Percentiles rank a stretch among this genome's conserved stretches.
phyloP scores from a whole-genome alignment of 208 protist species.

The Acanthamoeba healyi region DNA sequence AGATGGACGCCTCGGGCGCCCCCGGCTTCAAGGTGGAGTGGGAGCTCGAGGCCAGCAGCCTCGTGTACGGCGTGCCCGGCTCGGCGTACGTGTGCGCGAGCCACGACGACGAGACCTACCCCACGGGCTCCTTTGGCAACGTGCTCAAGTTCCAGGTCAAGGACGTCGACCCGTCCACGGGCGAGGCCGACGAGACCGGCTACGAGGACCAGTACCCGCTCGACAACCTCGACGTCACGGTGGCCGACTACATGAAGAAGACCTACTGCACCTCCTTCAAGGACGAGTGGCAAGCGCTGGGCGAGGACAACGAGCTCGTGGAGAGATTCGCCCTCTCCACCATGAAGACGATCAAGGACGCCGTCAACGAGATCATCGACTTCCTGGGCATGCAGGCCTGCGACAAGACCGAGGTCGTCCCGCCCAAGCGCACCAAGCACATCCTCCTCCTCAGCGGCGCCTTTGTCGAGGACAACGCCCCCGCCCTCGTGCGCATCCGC shows the following conservation, averaged over 20 bases:
- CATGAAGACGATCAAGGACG: constrained; percentile 78
- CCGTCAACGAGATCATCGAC: constrained; percentile 83
- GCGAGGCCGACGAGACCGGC: constrained; percentile 77
- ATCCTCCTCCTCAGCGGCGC: constrained; percentile 81
- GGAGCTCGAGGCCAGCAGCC: too few relatives aligned
- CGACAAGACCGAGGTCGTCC: constrained; percentile 79
- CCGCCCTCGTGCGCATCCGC: constrained; percentile 74
- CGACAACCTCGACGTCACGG: constrained; percentile 83
- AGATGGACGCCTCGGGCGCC: constrained; percentile 81
- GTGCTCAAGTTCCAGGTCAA: constrained; percentile 85
- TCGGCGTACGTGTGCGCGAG: constrained; percentile 78
- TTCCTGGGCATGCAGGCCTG: constrained; percentile 86
- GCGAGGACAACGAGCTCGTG: constrained; percentile 76
- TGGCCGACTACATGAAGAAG: constrained; percentile 85
- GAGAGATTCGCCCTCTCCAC: constrained; percentile 81
- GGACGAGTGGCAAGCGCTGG: constrained; percentile 79
- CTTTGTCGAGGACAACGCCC: constrained; percentile 74
- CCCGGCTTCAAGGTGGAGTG: too few relatives aligned
- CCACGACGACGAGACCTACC: constrained; percentile 52
- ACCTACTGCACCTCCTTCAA: constrained; percentile 78
- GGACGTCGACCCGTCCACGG: constrained; percentile 86
- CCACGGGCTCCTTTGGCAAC: constrained; percentile 77
- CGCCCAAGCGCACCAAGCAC: constrained; percentile 76
- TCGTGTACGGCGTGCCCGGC: constrained; percentile 73
- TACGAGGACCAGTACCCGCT: constrained; percentile 89